phyloP scores from a whole-genome alignment of 495 filamentous ascomycete genomes.

The Hypoxylon cercidicola region DNA sequence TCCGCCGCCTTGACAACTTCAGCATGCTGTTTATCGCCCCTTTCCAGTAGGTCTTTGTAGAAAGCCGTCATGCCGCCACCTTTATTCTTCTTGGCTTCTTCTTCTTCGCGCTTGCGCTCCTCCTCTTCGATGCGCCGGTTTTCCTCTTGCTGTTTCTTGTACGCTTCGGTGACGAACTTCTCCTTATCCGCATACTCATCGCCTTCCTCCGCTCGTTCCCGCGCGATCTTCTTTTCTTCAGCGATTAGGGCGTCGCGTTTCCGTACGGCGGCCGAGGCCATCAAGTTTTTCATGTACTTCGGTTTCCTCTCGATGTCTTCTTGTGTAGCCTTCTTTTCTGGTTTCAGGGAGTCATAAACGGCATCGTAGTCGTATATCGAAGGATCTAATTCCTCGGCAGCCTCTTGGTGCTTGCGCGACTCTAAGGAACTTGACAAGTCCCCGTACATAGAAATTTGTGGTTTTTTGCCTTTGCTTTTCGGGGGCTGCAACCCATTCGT shows the following conservation, averaged over 20 bases:
- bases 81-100: slow-evolving; percentile 73
- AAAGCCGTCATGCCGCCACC: slow-evolving; percentile 85
- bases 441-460: slow-evolving; percentile 56
- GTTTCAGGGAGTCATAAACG: slow-evolving; percentile 73
- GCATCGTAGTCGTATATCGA: slow-evolving; percentile 82
- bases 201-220: slow-evolving; percentile 91
- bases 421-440: slow-evolving; percentile 65
- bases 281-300: slow-evolving; percentile 83
- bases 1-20: slow-evolving; percentile 74
- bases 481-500: slow-evolving; percentile 42
- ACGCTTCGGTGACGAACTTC: slow-evolving; percentile 95
- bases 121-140: slow-evolving; percentile 80
- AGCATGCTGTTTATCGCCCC: slow-evolving; percentile 78
- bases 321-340: slow-evolving; percentile 51
- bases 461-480: slow-evolving; percentile 47
- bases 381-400: slow-evolving; percentile 69
- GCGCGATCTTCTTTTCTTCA: slow-evolving; percentile 84
- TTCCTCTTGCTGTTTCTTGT: slow-evolving; percentile 92
- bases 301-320: slow-evolving; percentile 66
- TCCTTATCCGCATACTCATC: slow-evolving; percentile 96
- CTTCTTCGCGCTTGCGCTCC: slow-evolving; percentile 75
- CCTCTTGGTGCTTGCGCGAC: slow-evolving; percentile 65
- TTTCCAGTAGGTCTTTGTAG: slow-evolving; percentile 83
- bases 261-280: slow-evolving; percentile 83
- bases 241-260: slow-evolving; percentile 91